These are phyloP conservation scores for Xenoacremonium recifei DNA, from an alignment of 2,329 filamentous ascomycete species.

Conservation along the genomic window DNA sequence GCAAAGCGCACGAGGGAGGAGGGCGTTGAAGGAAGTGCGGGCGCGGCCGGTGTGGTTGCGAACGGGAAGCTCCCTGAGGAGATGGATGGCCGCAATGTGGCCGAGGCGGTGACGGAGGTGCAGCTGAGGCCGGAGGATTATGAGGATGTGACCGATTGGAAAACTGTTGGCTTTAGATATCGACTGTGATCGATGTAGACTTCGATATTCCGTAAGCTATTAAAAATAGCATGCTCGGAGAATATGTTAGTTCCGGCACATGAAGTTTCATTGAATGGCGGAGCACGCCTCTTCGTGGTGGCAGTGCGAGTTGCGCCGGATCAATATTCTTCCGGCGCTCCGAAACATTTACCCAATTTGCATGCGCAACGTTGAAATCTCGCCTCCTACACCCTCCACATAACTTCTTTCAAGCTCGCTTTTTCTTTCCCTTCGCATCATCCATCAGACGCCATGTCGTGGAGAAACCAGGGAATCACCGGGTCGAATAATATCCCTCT, in stretches of 20 bases:
- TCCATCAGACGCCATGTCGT: slow-evolving; percentile 61
- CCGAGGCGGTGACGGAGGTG: slow-evolving; percentile 32
- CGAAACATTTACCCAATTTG: too few species aligned
- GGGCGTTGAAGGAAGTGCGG: slow-evolving; percentile 43
- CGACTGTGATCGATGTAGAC: too few species aligned
- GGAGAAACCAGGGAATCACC: slow-evolving; percentile 80
- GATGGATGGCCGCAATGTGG: slow-evolving; percentile 21
- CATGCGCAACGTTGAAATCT: too few species aligned
- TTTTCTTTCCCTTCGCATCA: slow-evolving; percentile 6
- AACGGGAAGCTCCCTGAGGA: slow-evolving; percentile 33
- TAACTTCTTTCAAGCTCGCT: slow-evolving; percentile 1
- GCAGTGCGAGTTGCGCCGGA: too few species aligned
- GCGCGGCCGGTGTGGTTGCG: slow-evolving; percentile 38
- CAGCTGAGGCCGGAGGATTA: slow-evolving; percentile 45
- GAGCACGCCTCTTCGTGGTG: too few species aligned
- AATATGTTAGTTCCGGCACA: too few species aligned
- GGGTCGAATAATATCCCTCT: slow-evolving; percentile 98
- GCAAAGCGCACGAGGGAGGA: slow-evolving; percentile 39
- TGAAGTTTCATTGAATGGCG: too few species aligned
- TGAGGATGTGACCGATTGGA: slow-evolving; percentile 60
- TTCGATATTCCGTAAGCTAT: too few species aligned
- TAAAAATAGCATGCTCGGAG: too few species aligned
- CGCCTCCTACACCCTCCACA: not conserved
- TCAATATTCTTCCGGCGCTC: too few species aligned
- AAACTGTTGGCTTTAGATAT: slow-evolving; percentile 59